phyloP scores from a whole-genome alignment of 106 monocot genomes.

The Platanthera guangdongensis region DNA sequence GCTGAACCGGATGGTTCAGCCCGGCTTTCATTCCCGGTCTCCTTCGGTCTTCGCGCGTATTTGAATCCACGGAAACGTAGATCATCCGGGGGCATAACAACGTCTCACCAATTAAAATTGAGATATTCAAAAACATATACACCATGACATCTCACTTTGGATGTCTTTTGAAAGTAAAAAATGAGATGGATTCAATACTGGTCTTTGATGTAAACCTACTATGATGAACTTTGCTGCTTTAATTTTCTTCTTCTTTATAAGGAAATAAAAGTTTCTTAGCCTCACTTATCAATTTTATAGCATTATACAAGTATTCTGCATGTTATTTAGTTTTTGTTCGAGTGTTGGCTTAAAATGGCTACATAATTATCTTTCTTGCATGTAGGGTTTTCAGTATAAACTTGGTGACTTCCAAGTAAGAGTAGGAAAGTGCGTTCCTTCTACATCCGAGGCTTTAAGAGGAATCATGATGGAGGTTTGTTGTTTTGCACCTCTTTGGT shows the following conservation, averaged over 20 bases:
- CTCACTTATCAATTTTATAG: background rate
- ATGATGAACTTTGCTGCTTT: background rate
- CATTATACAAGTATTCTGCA: background rate
- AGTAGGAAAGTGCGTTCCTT: conserved; percentile 76
- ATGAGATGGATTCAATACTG: no score
- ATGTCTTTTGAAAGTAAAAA: no score
- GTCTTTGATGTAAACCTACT: no score
- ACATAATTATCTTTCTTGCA: background rate
- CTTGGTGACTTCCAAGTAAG: conserved; percentile 83
- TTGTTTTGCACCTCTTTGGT: background rate
- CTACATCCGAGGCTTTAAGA: conserved; percentile 54
- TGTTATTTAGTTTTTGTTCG: background rate
- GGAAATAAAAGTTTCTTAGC: background rate
- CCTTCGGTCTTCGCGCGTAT: no score
- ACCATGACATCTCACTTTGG: no score
- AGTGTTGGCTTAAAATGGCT: background rate
- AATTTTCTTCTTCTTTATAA: background rate
- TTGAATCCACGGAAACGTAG: no score
- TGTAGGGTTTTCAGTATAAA: conserved; percentile 82
- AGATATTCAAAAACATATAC: no score
- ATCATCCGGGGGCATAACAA: no score
- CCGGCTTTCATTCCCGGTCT: no score
- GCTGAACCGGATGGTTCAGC: no score
- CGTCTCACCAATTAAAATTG: no score
- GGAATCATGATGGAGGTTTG: conserved; percentile 99